A percentile compares a stretch with the other conserved stretches of the same genome.
These are phyloP conservation scores for Sclerotinia nivalis DNA, from an alignment of 2,329 filamentous ascomycete species.

Conservation along the genomic window DNA sequence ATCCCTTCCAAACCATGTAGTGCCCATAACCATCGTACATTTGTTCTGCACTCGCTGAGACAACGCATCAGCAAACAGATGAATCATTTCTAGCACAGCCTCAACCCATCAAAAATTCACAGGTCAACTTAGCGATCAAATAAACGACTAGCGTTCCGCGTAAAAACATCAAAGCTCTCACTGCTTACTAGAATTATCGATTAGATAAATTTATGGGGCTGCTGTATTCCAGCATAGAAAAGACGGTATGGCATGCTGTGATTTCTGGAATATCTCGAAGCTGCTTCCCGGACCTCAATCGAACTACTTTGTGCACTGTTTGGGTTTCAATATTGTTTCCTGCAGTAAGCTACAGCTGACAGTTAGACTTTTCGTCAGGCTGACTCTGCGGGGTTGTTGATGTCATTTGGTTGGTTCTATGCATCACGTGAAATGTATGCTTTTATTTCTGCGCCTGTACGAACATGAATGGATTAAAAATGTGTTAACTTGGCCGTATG, in stretches of 20 bases:
- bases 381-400: neutral
- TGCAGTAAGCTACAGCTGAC: neutral
- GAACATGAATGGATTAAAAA: neutral
- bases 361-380: neutral
- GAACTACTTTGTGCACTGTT: neutral
- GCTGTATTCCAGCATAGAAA: neutral
- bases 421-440: neutral
- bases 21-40: neutral
- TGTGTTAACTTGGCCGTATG: neutral
- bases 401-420: neutral
- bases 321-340: neutral
- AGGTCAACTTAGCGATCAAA: neutral
- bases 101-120: neutral
- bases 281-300: neutral
- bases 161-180: neutral
- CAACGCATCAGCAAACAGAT: slow-evolving; percentile 17
- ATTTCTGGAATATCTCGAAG: neutral
- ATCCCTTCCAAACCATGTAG: slow-evolving; percentile 1
- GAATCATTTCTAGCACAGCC: slow-evolving; percentile 10
- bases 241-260: neutral
- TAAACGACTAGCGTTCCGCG: neutral
- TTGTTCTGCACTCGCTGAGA: neutral
- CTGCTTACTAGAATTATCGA: neutral
- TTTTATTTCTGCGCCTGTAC: neutral
- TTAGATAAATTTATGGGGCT: neutral